phyloP scores from a whole-genome alignment of 129 eudicot genomes.

The Tagetes erecta region DNA sequence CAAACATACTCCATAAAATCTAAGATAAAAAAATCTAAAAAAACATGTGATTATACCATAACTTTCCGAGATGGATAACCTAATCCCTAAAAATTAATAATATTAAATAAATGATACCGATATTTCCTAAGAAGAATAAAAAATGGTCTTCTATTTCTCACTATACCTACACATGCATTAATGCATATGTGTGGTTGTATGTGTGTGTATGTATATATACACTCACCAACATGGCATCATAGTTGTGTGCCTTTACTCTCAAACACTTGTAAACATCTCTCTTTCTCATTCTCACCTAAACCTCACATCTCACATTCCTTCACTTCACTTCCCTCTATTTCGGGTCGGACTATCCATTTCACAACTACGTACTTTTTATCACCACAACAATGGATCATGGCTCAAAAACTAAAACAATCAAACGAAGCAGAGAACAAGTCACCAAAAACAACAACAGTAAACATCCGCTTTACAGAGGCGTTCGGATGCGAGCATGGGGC shows the following conservation, averaged over 20 bases:
- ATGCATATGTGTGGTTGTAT: background rate
- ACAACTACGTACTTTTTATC: constrained; percentile 1
- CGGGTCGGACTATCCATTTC: constrained; percentile 30
- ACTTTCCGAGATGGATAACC: no score
- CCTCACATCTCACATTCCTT: constrained; percentile 2
- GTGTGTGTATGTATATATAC: constrained; percentile 19
- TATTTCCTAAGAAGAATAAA: background rate
- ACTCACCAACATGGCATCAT: constrained; percentile 30
- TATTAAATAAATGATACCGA: background rate
- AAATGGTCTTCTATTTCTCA: background rate
- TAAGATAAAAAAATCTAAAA: no score
- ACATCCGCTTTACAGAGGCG: constrained; percentile 14
- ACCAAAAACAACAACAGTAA: constrained; percentile 2
- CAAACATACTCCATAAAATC: no score
- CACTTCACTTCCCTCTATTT: background rate
- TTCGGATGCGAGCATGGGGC: constrained; percentile 20
- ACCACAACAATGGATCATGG: background rate
- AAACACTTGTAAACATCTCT: constrained; percentile 29
- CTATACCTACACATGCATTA: background rate
- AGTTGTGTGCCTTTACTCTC: constrained; percentile 34
- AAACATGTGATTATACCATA: no score
- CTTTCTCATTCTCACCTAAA: no score
- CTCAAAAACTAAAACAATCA: constrained; percentile 14
- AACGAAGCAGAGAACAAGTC: constrained; percentile 6
- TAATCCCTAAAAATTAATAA: background rate